Percentiles rank a stretch among this genome's conserved stretches.
Evolutionary conservation across 805 yeast genomes (phyloP).

Genomic region (Komagataella pastoris): DNA sequence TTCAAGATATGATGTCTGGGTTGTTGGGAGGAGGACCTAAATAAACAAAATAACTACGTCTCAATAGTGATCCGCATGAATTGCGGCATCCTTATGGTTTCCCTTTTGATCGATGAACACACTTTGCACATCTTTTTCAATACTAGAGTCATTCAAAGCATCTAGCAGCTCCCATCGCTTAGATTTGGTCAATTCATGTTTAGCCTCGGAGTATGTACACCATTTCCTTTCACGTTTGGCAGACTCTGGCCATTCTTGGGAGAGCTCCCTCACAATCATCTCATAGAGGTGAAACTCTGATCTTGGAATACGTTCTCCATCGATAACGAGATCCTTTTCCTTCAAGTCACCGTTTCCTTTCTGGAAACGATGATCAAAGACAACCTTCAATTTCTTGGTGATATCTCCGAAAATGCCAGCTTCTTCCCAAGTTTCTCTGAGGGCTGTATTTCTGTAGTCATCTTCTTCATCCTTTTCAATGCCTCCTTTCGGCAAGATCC

Average conservation of each 20-base stretch:
- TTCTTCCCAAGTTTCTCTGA: conserved; percentile 96
- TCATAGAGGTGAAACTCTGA: conserved; percentile 87
- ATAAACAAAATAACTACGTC: neutral
- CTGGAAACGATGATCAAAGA: conserved; percentile 35
- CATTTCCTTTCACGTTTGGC: conserved; percentile 52
- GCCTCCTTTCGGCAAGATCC: conserved; percentile 97
- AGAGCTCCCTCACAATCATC: conserved; percentile 43
- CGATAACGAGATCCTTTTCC: conserved; percentile 10
- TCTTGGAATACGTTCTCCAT: conserved; percentile 34
- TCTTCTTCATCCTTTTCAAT: conserved; percentile 70
- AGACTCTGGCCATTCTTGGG: conserved; percentile 66
- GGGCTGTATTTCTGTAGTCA: conserved; percentile 37
- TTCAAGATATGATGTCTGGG: conserved; percentile 70
- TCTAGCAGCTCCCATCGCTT: conserved; percentile 55
- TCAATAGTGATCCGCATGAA: conserved; percentile 16
- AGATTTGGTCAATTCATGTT: conserved; percentile 38
- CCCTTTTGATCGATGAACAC: conserved; percentile 12
- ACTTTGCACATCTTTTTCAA: conserved; percentile 22
- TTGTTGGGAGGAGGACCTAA: conserved; percentile 28
- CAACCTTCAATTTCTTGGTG: conserved; percentile 41
- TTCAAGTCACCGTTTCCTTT: conserved; percentile 7
- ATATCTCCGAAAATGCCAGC: conserved; percentile 77
- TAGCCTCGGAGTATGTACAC: conserved; percentile 61
- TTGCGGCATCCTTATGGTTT: conserved; percentile 11
- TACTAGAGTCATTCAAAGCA: conserved; percentile 46